A percentile compares a stretch with the other conserved stretches of the same genome.
Evolutionary conservation across 148 eudicot genomes (phyloP).

Genomic region (Cornus kousa): DNA sequence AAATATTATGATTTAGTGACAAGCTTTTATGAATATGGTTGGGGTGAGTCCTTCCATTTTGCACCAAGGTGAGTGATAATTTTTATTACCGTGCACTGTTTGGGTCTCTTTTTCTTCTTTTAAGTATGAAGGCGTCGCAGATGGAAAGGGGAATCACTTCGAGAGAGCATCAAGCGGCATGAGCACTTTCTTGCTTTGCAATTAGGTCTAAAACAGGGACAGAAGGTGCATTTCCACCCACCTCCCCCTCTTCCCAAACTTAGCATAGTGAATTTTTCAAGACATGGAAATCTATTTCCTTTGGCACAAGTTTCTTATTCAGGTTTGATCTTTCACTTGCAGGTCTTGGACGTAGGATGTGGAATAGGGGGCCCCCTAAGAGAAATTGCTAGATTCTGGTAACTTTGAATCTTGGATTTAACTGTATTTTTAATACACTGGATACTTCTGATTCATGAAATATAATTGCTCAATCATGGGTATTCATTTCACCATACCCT

Average conservation of each 20-base stretch:
- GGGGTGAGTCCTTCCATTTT: slow-evolving; percentile 99
- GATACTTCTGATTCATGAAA: no score
- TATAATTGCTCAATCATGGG: no score
- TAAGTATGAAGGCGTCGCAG: slow-evolving; percentile 31
- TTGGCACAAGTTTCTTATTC: no score
- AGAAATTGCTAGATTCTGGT: slow-evolving; percentile 88
- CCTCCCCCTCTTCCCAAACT: no score
- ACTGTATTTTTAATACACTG: not conserved
- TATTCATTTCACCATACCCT: no score
- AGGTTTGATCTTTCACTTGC: slow-evolving; percentile 11
- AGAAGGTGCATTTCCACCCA: slow-evolving; percentile 46
- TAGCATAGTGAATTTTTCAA: no score
- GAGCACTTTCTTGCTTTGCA: slow-evolving; percentile 97
- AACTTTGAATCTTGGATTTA: not conserved
- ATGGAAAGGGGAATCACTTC: slow-evolving; percentile 93
- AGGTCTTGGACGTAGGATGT: slow-evolving; percentile 98
- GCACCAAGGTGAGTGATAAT: slow-evolving; percentile 53
- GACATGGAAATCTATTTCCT: no score
- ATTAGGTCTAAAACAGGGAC: slow-evolving; percentile 78
- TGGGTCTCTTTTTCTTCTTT: not conserved
- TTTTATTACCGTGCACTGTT: slow-evolving; percentile 2
- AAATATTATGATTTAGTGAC: slow-evolving; percentile 94
- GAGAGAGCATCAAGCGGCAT: slow-evolving; percentile 94
- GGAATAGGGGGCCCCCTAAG: slow-evolving; percentile 93
- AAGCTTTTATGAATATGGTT: slow-evolving; percentile 97